Evolutionary conservation across 352 stramenopile species (phyloP).

Genomic region (Pythium insidiosum): DNA sequence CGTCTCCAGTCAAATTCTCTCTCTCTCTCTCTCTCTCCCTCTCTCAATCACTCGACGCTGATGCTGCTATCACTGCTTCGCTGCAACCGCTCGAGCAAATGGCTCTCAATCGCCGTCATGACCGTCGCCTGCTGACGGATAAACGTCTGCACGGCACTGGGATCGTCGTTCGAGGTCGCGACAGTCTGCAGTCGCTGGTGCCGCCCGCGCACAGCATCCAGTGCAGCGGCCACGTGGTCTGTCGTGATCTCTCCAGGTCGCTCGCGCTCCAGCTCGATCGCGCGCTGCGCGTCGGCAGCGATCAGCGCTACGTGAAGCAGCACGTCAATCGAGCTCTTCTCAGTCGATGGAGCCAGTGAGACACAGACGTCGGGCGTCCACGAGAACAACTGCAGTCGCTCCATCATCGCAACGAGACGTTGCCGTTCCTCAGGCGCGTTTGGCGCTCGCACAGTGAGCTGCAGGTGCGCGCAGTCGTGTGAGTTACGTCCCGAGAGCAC

Average conservation of each 20-base stretch:
- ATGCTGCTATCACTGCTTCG: too few relatives aligned
- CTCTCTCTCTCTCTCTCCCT: too few relatives aligned
- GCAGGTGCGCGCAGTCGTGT: constrained; percentile 78
- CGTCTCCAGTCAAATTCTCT: too few relatives aligned
- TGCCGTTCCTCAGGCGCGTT: constrained; percentile 6
- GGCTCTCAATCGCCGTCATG: too few relatives aligned
- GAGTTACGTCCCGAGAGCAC: constrained; percentile 63
- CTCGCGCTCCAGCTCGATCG: constrained; percentile 1
- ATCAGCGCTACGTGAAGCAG: constrained; percentile 14
- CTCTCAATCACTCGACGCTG: too few relatives aligned
- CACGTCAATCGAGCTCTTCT: constrained; percentile 1
- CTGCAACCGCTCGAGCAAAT: too few relatives aligned
- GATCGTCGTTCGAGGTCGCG: neutral
- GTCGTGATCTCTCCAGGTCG: neutral
- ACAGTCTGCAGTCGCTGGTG: too few relatives aligned
- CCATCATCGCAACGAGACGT: constrained; percentile 10
- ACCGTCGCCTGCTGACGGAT: too few relatives aligned
- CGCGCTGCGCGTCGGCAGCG: constrained; percentile 3
- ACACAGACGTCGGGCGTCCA: constrained; percentile 15
- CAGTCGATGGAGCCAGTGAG: neutral
- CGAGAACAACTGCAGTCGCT: constrained; percentile 12
- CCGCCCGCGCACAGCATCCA: neutral
- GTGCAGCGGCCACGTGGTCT: constrained; percentile 7
- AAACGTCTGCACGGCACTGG: too few relatives aligned
- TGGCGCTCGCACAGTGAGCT: constrained; percentile 21